phyloP scores from a whole-genome alignment of 192 early-diverging fungal species.

The Spinellus fusiger region DNA sequence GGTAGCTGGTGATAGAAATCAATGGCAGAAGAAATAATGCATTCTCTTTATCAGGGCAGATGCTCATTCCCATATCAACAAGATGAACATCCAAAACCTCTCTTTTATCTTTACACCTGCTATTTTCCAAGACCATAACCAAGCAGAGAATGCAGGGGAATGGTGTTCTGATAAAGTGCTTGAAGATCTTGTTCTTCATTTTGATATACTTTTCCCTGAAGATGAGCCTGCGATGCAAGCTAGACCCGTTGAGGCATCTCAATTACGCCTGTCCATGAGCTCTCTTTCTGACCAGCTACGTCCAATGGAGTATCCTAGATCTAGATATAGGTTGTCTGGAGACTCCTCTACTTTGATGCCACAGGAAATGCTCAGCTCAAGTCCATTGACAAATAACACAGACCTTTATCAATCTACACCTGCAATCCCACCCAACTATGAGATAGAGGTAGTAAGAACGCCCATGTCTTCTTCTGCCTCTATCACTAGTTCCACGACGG shows the following conservation, averaged over 20 bases:
- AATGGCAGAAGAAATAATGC: background rate
- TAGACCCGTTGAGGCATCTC: background rate
- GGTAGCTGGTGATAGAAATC: background rate
- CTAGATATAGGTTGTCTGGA: too few species aligned
- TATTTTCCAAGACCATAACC: conserved; percentile 55
- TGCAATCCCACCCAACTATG: too few species aligned
- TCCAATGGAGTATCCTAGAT: too few species aligned
- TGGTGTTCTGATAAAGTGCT: conserved; percentile 23
- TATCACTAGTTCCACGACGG: too few species aligned
- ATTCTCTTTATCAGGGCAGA: conserved; percentile 33
- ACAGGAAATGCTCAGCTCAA: too few species aligned
- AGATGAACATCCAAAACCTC: conserved; percentile 61
- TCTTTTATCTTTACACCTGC: conserved; percentile 60
- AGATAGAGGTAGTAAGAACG: too few species aligned
- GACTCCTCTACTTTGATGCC: too few species aligned
- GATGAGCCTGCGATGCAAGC: background rate
- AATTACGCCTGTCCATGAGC: background rate
- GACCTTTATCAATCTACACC: too few species aligned
- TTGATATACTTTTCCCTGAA: background rate
- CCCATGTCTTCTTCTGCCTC: too few species aligned
- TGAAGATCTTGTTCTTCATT: conserved; percentile 18
- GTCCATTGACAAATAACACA: too few species aligned
- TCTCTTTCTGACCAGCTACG: background rate
- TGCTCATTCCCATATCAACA: conserved; percentile 48
- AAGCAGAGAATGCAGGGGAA: conserved; percentile 19